Conservation (phyloP, 208 protist genomes). For the Histomonas meleagridis region DNA sequence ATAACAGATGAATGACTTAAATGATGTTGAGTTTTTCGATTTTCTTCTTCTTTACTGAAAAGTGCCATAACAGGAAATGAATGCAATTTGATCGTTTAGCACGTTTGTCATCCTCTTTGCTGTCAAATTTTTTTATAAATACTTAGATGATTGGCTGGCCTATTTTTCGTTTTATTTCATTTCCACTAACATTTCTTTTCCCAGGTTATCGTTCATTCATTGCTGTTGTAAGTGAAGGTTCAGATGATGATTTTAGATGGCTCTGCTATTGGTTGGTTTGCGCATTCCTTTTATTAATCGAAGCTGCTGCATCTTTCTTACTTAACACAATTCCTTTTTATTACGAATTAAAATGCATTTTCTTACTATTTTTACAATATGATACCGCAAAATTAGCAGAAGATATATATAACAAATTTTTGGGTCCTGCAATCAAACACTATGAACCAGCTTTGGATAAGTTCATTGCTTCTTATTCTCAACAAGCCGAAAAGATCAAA, state of each 20-base stretch:
- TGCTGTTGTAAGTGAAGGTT: not conserved
- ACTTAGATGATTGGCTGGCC: not conserved
- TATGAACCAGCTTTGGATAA: not conserved
- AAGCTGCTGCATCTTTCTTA: not conserved
- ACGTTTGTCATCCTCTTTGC: too few species aligned
- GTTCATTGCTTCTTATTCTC: not conserved
- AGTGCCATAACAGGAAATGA: too few species aligned
- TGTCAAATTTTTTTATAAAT: too few species aligned
- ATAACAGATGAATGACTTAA: too few species aligned
- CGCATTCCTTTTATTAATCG: not conserved
- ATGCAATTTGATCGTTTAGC: too few species aligned
- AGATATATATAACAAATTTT: not conserved
- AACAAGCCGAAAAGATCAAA: not conserved
- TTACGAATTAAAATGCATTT: not conserved
- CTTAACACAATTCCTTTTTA: not conserved
- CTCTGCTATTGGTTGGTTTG: not conserved
- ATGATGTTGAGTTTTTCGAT: too few species aligned
- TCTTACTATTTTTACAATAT: not conserved
- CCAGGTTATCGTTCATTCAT: slow-evolving; percentile 20
- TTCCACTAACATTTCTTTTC: not conserved
- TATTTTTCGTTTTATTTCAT: slow-evolving; percentile 2
- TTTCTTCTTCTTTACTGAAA: too few species aligned
- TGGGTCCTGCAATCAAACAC: not conserved
- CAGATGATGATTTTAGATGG: not conserved
- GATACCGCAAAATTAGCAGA: not conserved